Base-by-base conservation (phyloP, 2,329 filamentous ascomycete species). In the Mycosphaerella arachidis region DNA sequence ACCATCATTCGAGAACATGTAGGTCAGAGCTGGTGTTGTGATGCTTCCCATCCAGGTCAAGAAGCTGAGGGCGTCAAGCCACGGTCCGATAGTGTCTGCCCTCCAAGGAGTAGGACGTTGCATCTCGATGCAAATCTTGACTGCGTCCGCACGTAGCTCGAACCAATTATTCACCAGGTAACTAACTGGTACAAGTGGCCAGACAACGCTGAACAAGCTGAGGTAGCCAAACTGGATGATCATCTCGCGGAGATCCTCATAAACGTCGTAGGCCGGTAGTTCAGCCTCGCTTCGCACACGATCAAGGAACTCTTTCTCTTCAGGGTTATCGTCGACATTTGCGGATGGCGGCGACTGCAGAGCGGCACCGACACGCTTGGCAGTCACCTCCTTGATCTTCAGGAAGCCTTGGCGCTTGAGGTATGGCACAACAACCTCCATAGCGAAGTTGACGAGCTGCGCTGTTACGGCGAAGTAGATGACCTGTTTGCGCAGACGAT, bases 81-180 rank as follows among this genome's bases (percentile, higher is more conserved):
- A 97, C 0, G 94, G 92, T 0, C 94, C 94, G 67, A 99, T 97
- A 1, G 90, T 94, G 76, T 97, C 94, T 1, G 91, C 87, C 56
- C 94, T 86, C 84, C 89, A 91, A 0, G 94, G 94, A 40, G 90
- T 91, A 0, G 94, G 94, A 3, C 94, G 87, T 70, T 93, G 89
- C 80, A 91, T 92, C 74, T 92, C 89, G 52, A 91, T 82, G 58
- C 92, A 92, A 68, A 97, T 96, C 75, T 99, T 99, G 77, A 96
- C 84, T 1, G 93, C 92, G 72, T 99, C 94, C 0, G 91, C 91
- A 46, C 94, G 89, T 43, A 97, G 84, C 73, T 97, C 94, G 59
- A 99, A 79, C 92, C 93, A 97, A 77, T 97, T 95, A 78, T 97
- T 97, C 75, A 94, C 79, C 12, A 97, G 78, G 78, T 97, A 97